Percentiles rank a stretch among this genome's conserved stretches.
These are phyloP conservation scores for Rhizopus sp. DNA, from an alignment of 371 early-diverging fungal genomes.

Conservation along the genomic window DNA sequence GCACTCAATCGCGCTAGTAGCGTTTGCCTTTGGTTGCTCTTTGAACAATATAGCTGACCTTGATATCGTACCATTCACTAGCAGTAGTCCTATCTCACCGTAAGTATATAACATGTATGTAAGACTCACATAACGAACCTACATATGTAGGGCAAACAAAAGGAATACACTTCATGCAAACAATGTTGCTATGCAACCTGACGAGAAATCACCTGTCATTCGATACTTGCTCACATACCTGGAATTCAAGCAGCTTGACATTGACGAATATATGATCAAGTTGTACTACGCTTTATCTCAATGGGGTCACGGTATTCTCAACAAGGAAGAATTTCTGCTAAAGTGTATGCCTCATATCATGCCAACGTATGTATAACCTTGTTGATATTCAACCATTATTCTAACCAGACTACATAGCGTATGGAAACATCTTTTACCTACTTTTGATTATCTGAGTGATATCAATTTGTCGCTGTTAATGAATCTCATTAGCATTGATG, in stretches of 20 bases:
- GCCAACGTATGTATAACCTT: conserved; percentile 37
- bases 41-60: conserved; percentile 37
- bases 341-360: conserved; percentile 38
- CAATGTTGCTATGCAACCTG: conserved; percentile 20
- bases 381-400: neutral
- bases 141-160: conserved; percentile 27
- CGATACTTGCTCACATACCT: conserved; percentile 39
- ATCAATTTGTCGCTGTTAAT: conserved; percentile 43
- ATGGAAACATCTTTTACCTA: conserved; percentile 49
- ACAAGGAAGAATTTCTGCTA: conserved; percentile 35
- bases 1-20: conserved; percentile 41
- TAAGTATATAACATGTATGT: conserved; percentile 18
- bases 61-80: conserved; percentile 40
- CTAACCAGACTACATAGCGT: conserved; percentile 24
- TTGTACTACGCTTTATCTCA: conserved; percentile 43
- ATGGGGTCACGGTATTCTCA: conserved; percentile 42
- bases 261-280: conserved; percentile 38
- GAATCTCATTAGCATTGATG: conserved; percentile 46
- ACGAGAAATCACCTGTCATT: conserved; percentile 38
- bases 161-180: conserved; percentile 31
- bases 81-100: conserved; percentile 32
- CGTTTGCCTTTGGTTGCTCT: conserved; percentile 47
- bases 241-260: conserved; percentile 37
- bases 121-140: neutral
- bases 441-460: conserved; percentile 40